These are phyloP conservation scores for Aspergillus affinis DNA, from an alignment of 495 filamentous ascomycete genomes.

Conservation along the genomic window DNA sequence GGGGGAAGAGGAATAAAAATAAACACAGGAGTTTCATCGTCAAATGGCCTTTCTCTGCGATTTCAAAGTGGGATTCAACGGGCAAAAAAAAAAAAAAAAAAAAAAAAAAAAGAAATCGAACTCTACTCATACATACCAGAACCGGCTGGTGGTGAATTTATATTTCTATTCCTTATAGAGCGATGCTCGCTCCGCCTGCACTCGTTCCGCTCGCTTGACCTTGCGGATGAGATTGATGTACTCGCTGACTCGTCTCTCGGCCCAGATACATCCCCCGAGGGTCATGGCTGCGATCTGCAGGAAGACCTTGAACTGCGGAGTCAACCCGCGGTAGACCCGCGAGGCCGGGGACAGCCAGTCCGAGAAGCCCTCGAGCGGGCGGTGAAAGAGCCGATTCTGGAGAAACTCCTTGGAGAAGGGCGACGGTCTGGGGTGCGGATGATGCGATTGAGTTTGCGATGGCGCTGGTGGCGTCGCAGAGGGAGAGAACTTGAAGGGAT, in stretches of 20 bases:
- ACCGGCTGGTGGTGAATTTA: too few species aligned
- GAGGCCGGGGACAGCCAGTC: conserved; percentile 49
- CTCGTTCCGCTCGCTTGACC: conserved; percentile 61
- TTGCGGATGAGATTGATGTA: conserved; percentile 56
- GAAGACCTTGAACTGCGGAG: conserved; percentile 90
- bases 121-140: not conserved
- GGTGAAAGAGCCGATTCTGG: conserved; percentile 41
- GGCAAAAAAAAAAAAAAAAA: conserved; percentile 1
- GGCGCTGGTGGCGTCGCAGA: conserved; percentile 28
- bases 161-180: conserved; percentile 14
- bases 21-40: not conserved
- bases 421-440: conserved; percentile 28
- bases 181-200: conserved; percentile 59
- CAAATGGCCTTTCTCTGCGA: not conserved
- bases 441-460: conserved; percentile 20
- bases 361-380: conserved; percentile 46
- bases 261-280: conserved; percentile 79
- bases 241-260: conserved; percentile 69
- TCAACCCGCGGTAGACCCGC: conserved; percentile 78
- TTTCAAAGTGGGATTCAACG: not conserved
- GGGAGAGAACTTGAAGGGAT: conserved; percentile 45
- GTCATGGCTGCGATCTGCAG: conserved; percentile 89
- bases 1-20: not conserved
- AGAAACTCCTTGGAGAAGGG: conserved; percentile 38
- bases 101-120: not conserved